Base-by-base conservation (phyloP, 495 filamentous ascomycete species). In the Rhypophila decipiens region DNA sequence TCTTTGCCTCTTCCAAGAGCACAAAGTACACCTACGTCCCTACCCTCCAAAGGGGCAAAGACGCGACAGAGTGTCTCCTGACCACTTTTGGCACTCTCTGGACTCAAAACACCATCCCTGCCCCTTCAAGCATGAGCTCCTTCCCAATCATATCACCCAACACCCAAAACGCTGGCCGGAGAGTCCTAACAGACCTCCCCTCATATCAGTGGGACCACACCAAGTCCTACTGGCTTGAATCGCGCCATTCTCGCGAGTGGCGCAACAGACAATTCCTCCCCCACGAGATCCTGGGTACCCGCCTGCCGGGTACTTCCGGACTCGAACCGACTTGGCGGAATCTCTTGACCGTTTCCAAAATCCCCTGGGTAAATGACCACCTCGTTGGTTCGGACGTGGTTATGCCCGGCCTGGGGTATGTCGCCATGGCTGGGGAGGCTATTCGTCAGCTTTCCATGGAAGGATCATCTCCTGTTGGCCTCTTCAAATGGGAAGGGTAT, bases 361-460 rank as follows among this genome's bases (percentile, higher is more conserved):
- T 66, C 1, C 73, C 75, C 2, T 80, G 77, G 77, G 42, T 77
- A 9, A 37, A 50, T 11, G 72, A 77, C 46, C 76, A 80, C 47
- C 41, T 56, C 24, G 51, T 59, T 24, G 57, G 44, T 22, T 50
- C 50, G 8, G 54, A 59, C 7, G 37, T 57, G 4, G 56, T 86
- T 1, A 79, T 77, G 35, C 81, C 83, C 7, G 79, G 63, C 1
- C 66, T 78, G 12, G 75, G 70, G 0, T 82, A 78, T 51, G 47
- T 76, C n/a, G 61, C 68, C 13, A 77, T 76, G 61, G 75, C 74
- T 0, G 50, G 78, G 1, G 81, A 86, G 48, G 65, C 65, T 0
- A 52, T 57, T 4, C 44, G 56, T 15, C 52, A 71, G 46, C 19
- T 66, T 4, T 35, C 31, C 31, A 12, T 35, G 31, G 17, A 35